Evolutionary conservation across 208 protist species (phyloP).

Genomic region (Leishmania guyanensis): DNA sequence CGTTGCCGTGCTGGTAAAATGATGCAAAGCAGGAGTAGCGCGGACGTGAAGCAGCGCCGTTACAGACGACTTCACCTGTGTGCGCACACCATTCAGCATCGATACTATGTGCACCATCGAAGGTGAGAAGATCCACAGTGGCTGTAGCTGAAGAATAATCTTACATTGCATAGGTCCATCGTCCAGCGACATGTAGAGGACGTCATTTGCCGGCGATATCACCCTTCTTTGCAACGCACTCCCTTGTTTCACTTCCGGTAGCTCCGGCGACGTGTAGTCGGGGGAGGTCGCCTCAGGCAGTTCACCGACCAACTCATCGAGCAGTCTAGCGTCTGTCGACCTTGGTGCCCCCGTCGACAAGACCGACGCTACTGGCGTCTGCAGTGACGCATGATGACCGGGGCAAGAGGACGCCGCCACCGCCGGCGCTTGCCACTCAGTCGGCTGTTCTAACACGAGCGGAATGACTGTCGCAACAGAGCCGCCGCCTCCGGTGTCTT

Average conservation of each 20-base stretch:
- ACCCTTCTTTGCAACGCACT: neutral
- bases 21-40: neutral
- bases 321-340: neutral
- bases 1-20: neutral
- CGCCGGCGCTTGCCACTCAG: constrained; percentile 4
- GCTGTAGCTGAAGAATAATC: neutral
- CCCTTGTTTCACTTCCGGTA: neutral
- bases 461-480: neutral
- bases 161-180: neutral
- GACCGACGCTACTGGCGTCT: neutral
- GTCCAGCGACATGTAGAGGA: neutral
- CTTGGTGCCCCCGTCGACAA: constrained; percentile 12
- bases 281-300: neutral
- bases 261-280: neutral
- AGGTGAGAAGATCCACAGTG: constrained; percentile 30
- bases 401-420: neutral
- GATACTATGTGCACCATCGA: constrained; percentile 8
- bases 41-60: neutral
- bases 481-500: neutral
- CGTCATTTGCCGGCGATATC: neutral
- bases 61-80: neutral
- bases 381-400: neutral
- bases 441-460: constrained; percentile 26
- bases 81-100: constrained; percentile 7
- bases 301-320: constrained; percentile 29